Percentiles rank a stretch among this genome's conserved stretches.
phyloP scores from a whole-genome alignment of 2,329 filamentous ascomycete species.

The Niveomyces coronatus region DNA sequence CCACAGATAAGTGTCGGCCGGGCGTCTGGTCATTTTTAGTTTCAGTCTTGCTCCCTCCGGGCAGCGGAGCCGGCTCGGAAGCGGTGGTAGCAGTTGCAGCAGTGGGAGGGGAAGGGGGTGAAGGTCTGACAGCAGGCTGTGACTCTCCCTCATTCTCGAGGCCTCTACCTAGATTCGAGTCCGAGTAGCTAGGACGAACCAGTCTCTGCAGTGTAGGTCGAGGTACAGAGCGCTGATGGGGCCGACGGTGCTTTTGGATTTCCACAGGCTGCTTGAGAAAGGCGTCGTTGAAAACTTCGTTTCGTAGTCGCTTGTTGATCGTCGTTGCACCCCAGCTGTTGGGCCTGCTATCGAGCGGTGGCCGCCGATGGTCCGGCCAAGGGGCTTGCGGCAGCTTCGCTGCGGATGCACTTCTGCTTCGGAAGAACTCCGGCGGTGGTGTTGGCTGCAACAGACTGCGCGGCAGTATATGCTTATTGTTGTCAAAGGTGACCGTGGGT shows the following conservation, averaged over 20 bases:
- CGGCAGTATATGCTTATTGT: slow-evolving; percentile 89
- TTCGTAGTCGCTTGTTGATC: slow-evolving; percentile 77
- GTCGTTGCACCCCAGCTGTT: slow-evolving; percentile 84
- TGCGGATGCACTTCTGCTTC: slow-evolving; percentile 24
- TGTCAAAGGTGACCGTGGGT: slow-evolving; percentile 85
- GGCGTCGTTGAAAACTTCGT: slow-evolving; percentile 86
- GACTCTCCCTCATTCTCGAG: slow-evolving; percentile 3
- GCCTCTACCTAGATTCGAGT: slow-evolving; percentile 26
- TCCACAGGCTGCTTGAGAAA: slow-evolving; percentile 78
- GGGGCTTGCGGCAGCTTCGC: slow-evolving; percentile 6
- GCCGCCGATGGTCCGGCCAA: slow-evolving; percentile 14
- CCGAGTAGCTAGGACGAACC: slow-evolving; percentile 34
- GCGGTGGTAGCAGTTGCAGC: too few relatives aligned
- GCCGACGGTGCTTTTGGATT: slow-evolving; percentile 64
- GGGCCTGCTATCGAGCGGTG: slow-evolving; percentile 43
- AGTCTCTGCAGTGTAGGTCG: slow-evolving; percentile 37
- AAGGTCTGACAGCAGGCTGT: background rate
- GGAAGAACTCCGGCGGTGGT: slow-evolving; percentile 21
- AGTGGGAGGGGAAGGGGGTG: too few relatives aligned
- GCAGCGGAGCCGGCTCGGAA: too few relatives aligned
- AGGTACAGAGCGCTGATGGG: slow-evolving; percentile 56
- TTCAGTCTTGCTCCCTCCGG: too few relatives aligned
- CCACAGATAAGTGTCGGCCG: slow-evolving; percentile 17
- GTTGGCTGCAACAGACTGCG: slow-evolving; percentile 66
- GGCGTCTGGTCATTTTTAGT: slow-evolving; percentile 21